Conservation (phyloP, 306 rosid species). For the Quillaja saponaria region DNA sequence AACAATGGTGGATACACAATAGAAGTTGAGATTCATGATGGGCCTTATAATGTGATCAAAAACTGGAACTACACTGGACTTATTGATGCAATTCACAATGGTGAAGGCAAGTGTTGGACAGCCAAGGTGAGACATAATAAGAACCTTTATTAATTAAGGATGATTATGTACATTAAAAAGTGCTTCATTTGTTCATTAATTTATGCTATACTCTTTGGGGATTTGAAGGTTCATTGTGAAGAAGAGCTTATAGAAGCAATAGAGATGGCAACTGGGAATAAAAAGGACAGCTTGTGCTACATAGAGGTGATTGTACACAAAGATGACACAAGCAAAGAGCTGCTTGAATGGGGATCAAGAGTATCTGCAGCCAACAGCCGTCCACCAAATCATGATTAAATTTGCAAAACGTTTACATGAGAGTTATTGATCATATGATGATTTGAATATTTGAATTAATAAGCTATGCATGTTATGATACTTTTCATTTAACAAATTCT, state of each 20-base stretch:
- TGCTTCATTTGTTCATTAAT: too few species aligned
- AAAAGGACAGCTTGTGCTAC: neutral
- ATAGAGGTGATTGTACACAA: neutral
- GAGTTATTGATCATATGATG: too few species aligned
- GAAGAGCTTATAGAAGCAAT: neutral
- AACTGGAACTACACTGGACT: neutral
- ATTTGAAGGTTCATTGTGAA: neutral
- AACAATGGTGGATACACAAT: neutral
- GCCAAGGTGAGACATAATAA: neutral
- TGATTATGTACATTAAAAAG: too few species aligned
- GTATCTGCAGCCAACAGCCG: neutral
- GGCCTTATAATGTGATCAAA: neutral
- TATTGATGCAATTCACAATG: neutral
- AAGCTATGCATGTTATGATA: too few species aligned
- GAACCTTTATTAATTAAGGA: too few species aligned
- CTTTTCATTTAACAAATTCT: too few species aligned
- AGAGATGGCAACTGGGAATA: neutral
- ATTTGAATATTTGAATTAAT: too few species aligned
- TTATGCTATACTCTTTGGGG: neutral
- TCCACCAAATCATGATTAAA: too few species aligned
- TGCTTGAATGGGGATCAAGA: neutral
- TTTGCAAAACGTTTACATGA: too few species aligned
- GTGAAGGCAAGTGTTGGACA: neutral
- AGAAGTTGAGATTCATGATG: neutral
- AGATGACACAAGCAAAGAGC: neutral